Evolutionary conservation across 2,329 filamentous ascomycete species (phyloP).

Genomic region (Neonectria hederae): DNA sequence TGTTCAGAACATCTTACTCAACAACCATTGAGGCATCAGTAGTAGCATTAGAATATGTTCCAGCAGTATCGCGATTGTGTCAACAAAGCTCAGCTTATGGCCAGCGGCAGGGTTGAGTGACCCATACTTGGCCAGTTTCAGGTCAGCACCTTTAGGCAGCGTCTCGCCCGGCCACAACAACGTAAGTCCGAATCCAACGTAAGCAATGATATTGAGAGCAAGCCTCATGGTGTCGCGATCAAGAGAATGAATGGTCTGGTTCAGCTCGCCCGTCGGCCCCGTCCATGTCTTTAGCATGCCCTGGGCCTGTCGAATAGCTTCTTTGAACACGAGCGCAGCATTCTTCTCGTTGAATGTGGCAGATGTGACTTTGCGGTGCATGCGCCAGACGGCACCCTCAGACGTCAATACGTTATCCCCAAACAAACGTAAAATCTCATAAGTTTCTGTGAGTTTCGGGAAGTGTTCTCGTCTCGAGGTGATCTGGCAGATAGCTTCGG

Average conservation of each 20-base stretch:
- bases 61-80: constrained; percentile 68
- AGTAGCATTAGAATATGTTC: constrained; percentile 71
- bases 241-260: constrained; percentile 61
- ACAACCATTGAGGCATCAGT: constrained; percentile 65
- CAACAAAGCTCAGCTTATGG: constrained; percentile 72
- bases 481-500: constrained; percentile 73
- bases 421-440: constrained; percentile 57
- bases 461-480: constrained; percentile 74
- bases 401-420: constrained; percentile 77
- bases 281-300: constrained; percentile 70
- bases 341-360: constrained; percentile 82
- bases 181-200: constrained; percentile 75
- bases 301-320: constrained; percentile 69
- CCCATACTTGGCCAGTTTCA: constrained; percentile 59
- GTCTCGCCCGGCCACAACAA: constrained; percentile 71
- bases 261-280: constrained; percentile 39
- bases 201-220: constrained; percentile 66
- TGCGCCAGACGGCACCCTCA: constrained; percentile 75
- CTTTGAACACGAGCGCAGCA: constrained; percentile 71
- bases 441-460: constrained; percentile 56
- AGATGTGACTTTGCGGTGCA: constrained; percentile 76
- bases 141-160: constrained; percentile 53
- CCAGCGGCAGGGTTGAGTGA: constrained; percentile 58
- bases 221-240: constrained; percentile 73
- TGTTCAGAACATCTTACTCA: constrained; percentile 53